Conservation (phyloP, 2,329 filamentous ascomycete species). For the Endothia cerciana region DNA sequence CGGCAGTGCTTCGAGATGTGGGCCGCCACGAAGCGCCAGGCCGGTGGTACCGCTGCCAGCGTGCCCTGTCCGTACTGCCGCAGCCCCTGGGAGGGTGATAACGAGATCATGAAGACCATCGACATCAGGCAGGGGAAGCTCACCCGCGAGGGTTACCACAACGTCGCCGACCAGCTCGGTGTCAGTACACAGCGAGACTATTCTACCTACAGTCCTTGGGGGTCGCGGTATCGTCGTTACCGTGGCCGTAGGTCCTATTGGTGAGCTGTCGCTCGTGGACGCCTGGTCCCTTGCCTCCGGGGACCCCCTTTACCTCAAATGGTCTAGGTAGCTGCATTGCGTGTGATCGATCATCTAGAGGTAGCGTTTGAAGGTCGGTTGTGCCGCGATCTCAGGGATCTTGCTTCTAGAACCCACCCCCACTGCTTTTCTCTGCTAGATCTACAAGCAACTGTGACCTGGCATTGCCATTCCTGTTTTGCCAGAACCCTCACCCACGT, state of each 20-base stretch:
- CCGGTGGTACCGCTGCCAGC: slow-evolving; percentile 32
- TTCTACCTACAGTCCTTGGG: slow-evolving; percentile 23
- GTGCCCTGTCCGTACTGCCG: slow-evolving; percentile 67
- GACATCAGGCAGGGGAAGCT: slow-evolving; percentile 38
- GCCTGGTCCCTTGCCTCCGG: not conserved
- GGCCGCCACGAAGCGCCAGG: slow-evolving; percentile 51
- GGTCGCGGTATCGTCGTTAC: slow-evolving; percentile 8
- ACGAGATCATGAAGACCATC: slow-evolving; percentile 48
- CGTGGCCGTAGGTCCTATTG: slow-evolving; percentile 1
- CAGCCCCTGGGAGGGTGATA: slow-evolving; percentile 56
- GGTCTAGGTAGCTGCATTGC: too few relatives aligned
- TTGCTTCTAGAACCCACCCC: too few relatives aligned
- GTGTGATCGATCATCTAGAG: too few relatives aligned
- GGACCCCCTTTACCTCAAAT: too few relatives aligned
- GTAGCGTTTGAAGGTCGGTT: too few relatives aligned
- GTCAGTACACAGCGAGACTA: slow-evolving; percentile 54
- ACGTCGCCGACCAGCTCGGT: slow-evolving; percentile 64
- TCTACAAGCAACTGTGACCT: too few relatives aligned
- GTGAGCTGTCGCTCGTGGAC: not conserved
- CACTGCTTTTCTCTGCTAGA: too few relatives aligned
- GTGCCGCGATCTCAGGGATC: too few relatives aligned
- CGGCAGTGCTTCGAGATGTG: slow-evolving; percentile 58
- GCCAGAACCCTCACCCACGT: too few relatives aligned
- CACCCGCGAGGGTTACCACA: slow-evolving; percentile 60
- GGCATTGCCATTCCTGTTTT: too few relatives aligned